phyloP scores from a whole-genome alignment of 805 yeast genomes.

The Grigorovia humatica region DNA sequence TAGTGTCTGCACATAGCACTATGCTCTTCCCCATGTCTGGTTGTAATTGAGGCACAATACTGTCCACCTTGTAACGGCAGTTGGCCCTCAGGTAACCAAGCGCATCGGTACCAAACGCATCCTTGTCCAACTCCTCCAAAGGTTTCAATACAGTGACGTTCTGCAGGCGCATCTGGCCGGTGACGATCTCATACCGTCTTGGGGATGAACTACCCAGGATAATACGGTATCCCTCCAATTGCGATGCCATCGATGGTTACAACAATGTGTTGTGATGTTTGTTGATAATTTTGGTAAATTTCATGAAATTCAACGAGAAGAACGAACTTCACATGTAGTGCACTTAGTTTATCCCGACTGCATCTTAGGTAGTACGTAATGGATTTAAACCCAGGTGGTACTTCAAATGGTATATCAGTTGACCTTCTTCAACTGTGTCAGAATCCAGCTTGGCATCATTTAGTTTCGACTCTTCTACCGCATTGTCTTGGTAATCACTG shows the following conservation, averaged over 20 bases:
- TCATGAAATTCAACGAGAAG: too few species aligned
- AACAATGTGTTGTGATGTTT: not conserved
- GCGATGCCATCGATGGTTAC: not conserved
- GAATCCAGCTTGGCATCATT: not conserved
- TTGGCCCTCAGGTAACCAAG: slow-evolving; percentile 56
- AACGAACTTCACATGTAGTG: too few species aligned
- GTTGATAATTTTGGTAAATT: too few species aligned
- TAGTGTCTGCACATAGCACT: slow-evolving; percentile 70
- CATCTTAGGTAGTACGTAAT: not conserved
- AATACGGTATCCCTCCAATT: slow-evolving; percentile 24
- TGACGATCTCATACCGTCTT: slow-evolving; percentile 62
- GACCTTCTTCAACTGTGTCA: not conserved
- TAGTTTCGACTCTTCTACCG: not conserved
- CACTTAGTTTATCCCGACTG: too few species aligned
- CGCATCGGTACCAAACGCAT: slow-evolving; percentile 13
- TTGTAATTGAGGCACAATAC: slow-evolving; percentile 40
- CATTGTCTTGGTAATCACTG: not conserved
- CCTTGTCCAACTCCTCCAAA: slow-evolving; percentile 60
- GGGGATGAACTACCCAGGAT: slow-evolving; percentile 81
- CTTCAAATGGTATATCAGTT: not conserved
- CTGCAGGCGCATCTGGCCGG: slow-evolving; percentile 40
- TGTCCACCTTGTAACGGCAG: slow-evolving; percentile 53
- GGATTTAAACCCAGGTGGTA: not conserved
- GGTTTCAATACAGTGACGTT: slow-evolving; percentile 45
- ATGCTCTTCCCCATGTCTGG: slow-evolving; percentile 9